Base-by-base conservation (phyloP, 495 filamentous ascomycete species). In the Jackrogersella multiformis region DNA sequence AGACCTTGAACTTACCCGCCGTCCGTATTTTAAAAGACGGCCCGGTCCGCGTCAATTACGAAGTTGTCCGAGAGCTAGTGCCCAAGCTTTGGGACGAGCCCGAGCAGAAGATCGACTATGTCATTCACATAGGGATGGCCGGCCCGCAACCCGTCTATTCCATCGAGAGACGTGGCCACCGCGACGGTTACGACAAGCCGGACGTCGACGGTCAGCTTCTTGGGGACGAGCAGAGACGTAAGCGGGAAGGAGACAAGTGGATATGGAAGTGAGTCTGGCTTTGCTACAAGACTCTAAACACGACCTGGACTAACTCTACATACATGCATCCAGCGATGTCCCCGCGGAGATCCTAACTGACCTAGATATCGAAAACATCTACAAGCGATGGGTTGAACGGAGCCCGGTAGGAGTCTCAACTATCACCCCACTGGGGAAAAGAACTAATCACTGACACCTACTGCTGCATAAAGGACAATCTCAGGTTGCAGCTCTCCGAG, bases 121-220 rank as follows among this genome's bases (percentile, higher is more conserved):
- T 88, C 10, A 76, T 97, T 4, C 91, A 94, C 72, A 89, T 97
- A 59, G 93, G 93, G 35, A 91, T 96, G 80, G 91, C 92, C 0
- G 85, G 90, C 0, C 88, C 89, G 26, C 79, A 89, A 18, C 77
- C 74, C 0, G 87, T 85, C 56, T 96, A 92, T 74, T 85, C 85
- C 1, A 77, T 94, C 4, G 93, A 97, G 72, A 79, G 84, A 6
- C 78, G 84, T 6, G 92, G 86, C 1, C 90, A 93, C 46, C 82
- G 90, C n/a, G 87, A 90, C 62, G 88, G 88, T n/a, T 97, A 96
- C 71, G 72, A 73, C 26, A 85, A 86, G 73, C 79, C 80, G 30
- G 93, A 96, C 63, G 85, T 92, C 26, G 84, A 90, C 54, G 88
- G 88, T 26, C 70, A 83, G 39, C 69, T 81, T 0, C 84, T 87